A percentile compares a stretch with the other conserved stretches of the same genome.
phyloP scores from a whole-genome alignment of 371 early-diverging fungal species.

The Circinella umbellata region DNA sequence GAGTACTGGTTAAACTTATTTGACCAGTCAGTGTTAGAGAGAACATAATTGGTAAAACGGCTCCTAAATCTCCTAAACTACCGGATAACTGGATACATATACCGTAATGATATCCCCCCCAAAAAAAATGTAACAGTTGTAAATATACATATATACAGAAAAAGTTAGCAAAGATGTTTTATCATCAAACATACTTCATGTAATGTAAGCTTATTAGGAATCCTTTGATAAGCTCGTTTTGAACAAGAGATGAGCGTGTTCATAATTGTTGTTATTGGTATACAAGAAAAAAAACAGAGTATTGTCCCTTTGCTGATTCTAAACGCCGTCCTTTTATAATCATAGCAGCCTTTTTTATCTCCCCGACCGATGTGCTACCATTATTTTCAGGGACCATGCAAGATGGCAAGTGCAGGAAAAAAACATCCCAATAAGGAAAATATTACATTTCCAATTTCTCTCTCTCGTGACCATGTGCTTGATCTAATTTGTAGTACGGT shows the following conservation, averaged over 20 bases:
- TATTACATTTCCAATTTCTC: not conserved
- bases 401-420: not conserved
- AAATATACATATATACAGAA: no score
- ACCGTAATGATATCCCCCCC: no score
- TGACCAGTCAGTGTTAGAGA: conserved; percentile 77
- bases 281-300: no score
- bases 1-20: conserved; percentile 77
- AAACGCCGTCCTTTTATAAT: not conserved
- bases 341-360: not conserved
- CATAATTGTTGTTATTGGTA: not conserved
- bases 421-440: not conserved
- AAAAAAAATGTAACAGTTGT: no score
- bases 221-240: conserved; percentile 5
- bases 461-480: no score
- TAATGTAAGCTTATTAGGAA: conserved; percentile 31
- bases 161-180: no score
- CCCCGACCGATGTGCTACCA: not conserved
- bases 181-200: conserved; percentile 32
- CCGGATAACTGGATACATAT: conserved; percentile 60
- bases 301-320: no score
- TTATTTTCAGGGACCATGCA: not conserved
- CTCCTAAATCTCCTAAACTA: conserved; percentile 85
- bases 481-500: no score
- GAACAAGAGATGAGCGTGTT: not conserved
- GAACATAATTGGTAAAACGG: conserved; percentile 88